Evolutionary conservation across 1,284 basidiomycete species (phyloP).

Genomic region (Cystobasidium sp.): DNA sequence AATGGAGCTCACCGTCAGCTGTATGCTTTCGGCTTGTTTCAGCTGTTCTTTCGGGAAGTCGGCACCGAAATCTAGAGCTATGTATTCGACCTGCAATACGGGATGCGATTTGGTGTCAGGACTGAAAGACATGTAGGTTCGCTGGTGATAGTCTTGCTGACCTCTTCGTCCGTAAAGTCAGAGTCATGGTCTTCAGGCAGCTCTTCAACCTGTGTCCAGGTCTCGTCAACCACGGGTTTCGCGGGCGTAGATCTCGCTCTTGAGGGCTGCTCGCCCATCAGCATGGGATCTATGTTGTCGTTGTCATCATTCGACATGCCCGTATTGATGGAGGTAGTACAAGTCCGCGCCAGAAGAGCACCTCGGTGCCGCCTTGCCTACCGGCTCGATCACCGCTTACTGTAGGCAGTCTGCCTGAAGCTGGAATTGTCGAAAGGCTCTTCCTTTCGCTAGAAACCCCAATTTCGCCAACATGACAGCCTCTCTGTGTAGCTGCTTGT

Average conservation of each 20-base stretch:
- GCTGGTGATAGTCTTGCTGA: not conserved
- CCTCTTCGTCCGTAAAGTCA: slow-evolving; percentile 34
- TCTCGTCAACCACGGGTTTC: slow-evolving; percentile 23
- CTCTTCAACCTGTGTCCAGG: slow-evolving; percentile 34
- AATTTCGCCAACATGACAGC: not conserved
- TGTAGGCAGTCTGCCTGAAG: not conserved
- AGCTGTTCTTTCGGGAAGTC: slow-evolving; percentile 29
- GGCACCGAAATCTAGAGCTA: slow-evolving; percentile 33
- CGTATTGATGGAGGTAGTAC: not conserved
- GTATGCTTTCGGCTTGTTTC: slow-evolving; percentile 17
- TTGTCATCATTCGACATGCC: slow-evolving; percentile 15
- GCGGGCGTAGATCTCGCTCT: not conserved
- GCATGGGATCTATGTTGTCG: not conserved
- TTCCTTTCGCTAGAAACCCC: not conserved
- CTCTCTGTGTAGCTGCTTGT: not conserved
- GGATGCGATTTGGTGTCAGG: not conserved
- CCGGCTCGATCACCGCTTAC: not conserved
- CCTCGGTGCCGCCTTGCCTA: no score
- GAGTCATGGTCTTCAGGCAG: slow-evolving; percentile 31
- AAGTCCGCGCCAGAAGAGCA: no score
- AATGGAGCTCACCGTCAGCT: slow-evolving; percentile 28
- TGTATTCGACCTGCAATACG: slow-evolving; percentile 19
- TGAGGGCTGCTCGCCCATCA: not conserved
- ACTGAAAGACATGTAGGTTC: not conserved
- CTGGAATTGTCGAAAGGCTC: not conserved